Conservation (phyloP, 495 filamentous ascomycete species). For the Hypoxylon rickii region DNA sequence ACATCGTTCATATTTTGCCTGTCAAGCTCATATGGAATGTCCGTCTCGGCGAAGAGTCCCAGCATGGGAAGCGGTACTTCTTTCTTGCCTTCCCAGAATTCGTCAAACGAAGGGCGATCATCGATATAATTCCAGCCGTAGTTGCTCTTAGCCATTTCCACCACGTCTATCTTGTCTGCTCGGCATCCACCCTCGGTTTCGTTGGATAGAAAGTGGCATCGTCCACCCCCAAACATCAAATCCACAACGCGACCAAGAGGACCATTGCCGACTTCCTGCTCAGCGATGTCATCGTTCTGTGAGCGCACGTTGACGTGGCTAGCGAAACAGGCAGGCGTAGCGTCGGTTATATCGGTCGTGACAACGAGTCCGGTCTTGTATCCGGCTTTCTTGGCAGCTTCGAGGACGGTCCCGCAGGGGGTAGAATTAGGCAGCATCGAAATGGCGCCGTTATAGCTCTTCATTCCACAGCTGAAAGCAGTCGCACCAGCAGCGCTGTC, state of each 20-base stretch:
- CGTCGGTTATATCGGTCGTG: constrained; percentile 93
- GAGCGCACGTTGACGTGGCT: constrained; percentile 78
- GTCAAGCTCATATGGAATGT: constrained; percentile 94
- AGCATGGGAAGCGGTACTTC: constrained; percentile 77
- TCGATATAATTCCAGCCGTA: constrained; percentile 78
- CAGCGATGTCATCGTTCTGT: constrained; percentile 88
- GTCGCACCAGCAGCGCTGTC: constrained; percentile 96
- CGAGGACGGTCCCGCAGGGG: constrained; percentile 91
- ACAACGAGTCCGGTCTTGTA: constrained; percentile 95
- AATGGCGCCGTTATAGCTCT: constrained; percentile 97
- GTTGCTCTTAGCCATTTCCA: constrained; percentile 68
- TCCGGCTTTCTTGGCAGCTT: constrained; percentile 88
- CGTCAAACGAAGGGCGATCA: constrained; percentile 76
- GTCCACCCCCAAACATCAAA: constrained; percentile 87
- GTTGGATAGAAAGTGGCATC: constrained; percentile 92
- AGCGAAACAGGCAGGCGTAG: constrained; percentile 95
- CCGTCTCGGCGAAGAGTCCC: constrained; percentile 79
- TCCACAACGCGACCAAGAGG: constrained; percentile 87
- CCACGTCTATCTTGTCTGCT: constrained; percentile 69
- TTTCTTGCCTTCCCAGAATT: constrained; percentile 67
- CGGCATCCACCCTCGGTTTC: constrained; percentile 76
- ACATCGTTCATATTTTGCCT: constrained; percentile 72
- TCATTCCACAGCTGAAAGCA: constrained; percentile 87
- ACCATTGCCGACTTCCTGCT: constrained; percentile 82
- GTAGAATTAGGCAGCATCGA: constrained; percentile 80